Evolutionary conservation across 371 early-diverging fungal species (phyloP).

Genomic region (Phascolomyces articulosus): DNA sequence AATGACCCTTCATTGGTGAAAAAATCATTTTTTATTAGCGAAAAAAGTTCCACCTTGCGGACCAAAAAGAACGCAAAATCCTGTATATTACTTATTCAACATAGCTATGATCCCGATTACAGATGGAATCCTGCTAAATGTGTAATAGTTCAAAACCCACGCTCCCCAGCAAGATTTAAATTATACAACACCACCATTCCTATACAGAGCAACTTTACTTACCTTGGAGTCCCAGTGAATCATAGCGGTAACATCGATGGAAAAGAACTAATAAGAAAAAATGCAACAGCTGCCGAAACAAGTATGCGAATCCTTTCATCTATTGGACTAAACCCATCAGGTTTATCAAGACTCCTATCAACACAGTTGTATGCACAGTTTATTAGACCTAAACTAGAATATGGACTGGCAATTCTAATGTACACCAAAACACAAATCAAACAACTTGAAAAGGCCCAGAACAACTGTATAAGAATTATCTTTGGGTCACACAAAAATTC

Average conservation of each 20-base stretch:
- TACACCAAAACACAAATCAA: too few relatives aligned
- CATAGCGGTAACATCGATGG: neutral
- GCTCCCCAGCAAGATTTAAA: neutral
- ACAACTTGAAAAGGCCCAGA: too few relatives aligned
- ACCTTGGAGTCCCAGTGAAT: constrained; percentile 11
- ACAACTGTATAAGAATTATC: constrained; percentile 16
- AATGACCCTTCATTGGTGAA: too few relatives aligned
- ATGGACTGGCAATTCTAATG: too few relatives aligned
- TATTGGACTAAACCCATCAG: neutral
- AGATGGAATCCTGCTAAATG: constrained; percentile 26
- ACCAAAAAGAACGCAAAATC: too few relatives aligned
- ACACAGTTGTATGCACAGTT: constrained; percentile 15
- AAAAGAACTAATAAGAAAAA: neutral
- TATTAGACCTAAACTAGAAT: constrained; percentile 9
- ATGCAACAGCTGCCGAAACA: too few relatives aligned
- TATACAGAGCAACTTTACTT: neutral
- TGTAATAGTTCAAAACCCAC: neutral
- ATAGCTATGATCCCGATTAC: constrained; percentile 13
- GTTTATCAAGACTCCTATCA: too few relatives aligned
- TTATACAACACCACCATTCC: neutral
- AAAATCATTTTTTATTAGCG: too few relatives aligned
- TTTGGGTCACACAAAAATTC: neutral
- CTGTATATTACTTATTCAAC: too few relatives aligned
- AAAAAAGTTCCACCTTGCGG: too few relatives aligned
- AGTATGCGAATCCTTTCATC: neutral